A percentile compares a stretch with the other conserved stretches of the same genome.
phyloP scores from a whole-genome alignment of 2,329 filamentous ascomycete species.

The Macrophomina tecta region DNA sequence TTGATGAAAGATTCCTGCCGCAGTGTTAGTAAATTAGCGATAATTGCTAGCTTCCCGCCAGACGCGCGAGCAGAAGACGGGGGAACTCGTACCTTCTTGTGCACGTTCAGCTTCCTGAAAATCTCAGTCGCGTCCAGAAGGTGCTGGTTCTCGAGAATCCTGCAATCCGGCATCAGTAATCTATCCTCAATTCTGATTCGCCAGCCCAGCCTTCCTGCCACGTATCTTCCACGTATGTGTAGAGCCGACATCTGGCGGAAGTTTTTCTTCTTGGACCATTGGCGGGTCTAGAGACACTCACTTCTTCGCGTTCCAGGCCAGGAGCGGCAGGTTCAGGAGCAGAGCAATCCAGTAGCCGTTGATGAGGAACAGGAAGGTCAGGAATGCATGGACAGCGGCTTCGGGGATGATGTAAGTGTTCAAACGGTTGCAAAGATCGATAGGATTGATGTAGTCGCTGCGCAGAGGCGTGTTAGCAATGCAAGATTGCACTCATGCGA shows the following conservation, averaged over 20 bases:
- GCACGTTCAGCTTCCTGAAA: constrained; percentile 97
- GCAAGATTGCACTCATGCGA: background rate
- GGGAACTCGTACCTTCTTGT: constrained; percentile 79
- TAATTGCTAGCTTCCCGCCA: background rate
- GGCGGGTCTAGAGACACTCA: constrained; percentile 57
- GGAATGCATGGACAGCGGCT: constrained; percentile 93
- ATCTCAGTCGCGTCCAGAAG: constrained; percentile 98
- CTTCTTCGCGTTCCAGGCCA: constrained; percentile 98
- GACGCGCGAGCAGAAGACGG: background rate
- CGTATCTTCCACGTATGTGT: background rate
- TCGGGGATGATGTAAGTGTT: constrained; percentile 99
- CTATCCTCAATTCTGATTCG: background rate
- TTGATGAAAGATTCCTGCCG: constrained; percentile 97
- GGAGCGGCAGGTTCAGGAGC: constrained; percentile 86
- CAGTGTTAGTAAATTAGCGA: background rate
- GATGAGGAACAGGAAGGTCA: constrained; percentile 95
- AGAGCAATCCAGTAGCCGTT: constrained; percentile 98
- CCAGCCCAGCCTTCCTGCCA: constrained; percentile 1
- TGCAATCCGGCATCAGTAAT: constrained; percentile 53
- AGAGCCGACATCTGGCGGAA: background rate
- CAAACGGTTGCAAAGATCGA: constrained; percentile 99
- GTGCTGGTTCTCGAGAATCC: constrained; percentile 96
- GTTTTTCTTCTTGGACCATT: background rate
- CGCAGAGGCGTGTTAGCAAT: constrained; percentile 19
- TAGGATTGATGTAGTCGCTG: constrained; percentile 99